These are phyloP conservation scores for Aspergillus jensenii DNA, from an alignment of 2,329 filamentous ascomycete species.

Conservation along the genomic window DNA sequence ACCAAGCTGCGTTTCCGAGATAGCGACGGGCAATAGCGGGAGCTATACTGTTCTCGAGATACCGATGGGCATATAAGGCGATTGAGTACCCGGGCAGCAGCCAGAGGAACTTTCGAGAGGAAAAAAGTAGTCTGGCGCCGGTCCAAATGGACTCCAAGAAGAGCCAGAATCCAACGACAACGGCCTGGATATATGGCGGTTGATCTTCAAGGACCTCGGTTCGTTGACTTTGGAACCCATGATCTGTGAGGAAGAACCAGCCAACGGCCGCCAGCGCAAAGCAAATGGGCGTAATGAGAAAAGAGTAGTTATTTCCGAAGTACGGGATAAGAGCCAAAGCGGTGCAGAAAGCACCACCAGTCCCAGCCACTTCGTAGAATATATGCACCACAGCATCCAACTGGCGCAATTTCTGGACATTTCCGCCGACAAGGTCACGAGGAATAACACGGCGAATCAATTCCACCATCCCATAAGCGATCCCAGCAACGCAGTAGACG, in stretches of 20 bases:
- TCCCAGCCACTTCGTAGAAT: slow-evolving; percentile 16
- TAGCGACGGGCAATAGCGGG: slow-evolving; percentile 18
- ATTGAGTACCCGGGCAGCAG: slow-evolving; percentile 16
- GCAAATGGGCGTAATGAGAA: slow-evolving; percentile 15
- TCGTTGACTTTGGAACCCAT: slow-evolving; percentile 2
- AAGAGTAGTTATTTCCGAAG: slow-evolving; percentile 18
- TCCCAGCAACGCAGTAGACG: slow-evolving; percentile 15
- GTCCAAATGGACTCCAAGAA: slow-evolving; percentile 19
- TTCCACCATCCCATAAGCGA: slow-evolving; percentile 19
- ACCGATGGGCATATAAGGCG: slow-evolving; percentile 16
- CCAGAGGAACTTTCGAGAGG: slow-evolving; percentile 19
- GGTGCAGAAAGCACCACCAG: slow-evolving; percentile 15
- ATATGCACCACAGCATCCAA: slow-evolving; percentile 17
- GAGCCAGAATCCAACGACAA: slow-evolving; percentile 10
- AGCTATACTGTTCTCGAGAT: slow-evolving; percentile 15
- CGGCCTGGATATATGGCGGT: slow-evolving; percentile 13
- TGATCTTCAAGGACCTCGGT: slow-evolving; percentile 2
- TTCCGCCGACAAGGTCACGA: slow-evolving; percentile 15
- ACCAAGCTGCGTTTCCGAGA: slow-evolving; percentile 17
- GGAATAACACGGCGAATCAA: slow-evolving; percentile 18
- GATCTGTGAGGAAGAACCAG: slow-evolving; percentile 16
- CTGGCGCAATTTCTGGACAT: slow-evolving; percentile 16
- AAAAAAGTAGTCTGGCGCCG: slow-evolving; percentile 14
- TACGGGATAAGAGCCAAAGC: slow-evolving; percentile 15
- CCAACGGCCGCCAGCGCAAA: slow-evolving; percentile 10